Base-by-base conservation (phyloP, 306 rosid species). In the Parietaria judaica region DNA sequence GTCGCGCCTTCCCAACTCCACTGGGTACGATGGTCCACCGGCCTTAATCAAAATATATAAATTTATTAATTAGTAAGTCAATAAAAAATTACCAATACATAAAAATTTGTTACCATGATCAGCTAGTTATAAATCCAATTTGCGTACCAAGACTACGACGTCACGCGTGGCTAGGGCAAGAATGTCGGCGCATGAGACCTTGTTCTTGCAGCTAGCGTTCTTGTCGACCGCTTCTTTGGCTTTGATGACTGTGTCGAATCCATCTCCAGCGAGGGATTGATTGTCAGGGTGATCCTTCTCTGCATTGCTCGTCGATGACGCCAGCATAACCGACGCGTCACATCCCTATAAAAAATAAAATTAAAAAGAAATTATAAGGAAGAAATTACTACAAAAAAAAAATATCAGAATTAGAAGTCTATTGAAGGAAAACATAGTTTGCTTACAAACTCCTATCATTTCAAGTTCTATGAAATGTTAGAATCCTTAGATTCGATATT, bases 251-350 rank as follows among this genome's bases (percentile, higher is more conserved):
- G 80, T 76, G 60, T 76, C 80, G 58, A 76, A 76, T 17, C 80
- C 80, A 66, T 76, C 80, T 63, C 80, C 81, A 3, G 81, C 74
- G 0, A 77, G 77, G 23, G 78, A 77, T 36, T 72, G 65, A 65
- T 77, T 69, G 9, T 77, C 78, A 3, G 78, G 78, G 14, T 71
- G 78, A 68, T 77, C 81, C 65, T 77, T 77, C 74, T 77, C 81
- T 4, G 74, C 77, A 16, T 38, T 43, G 39, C 51, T 63, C 15
- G n/a, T 67, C 23, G 77, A 64, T 5, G 81, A 77, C 11, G 68
- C 39, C 31, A 77, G 16, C 56, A 77, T 8, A 66, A 77, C 58
- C 0, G 78, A 77, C 47, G 78, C 81, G 65, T 77, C 81, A 58
- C 81, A 77, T 6, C 81, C 81, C 81, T 77, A 51, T 13, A 6